Evolutionary conservation across 768 basidiomycete genomes (phyloP).

Genomic region (Crassisporium funariophilum): DNA sequence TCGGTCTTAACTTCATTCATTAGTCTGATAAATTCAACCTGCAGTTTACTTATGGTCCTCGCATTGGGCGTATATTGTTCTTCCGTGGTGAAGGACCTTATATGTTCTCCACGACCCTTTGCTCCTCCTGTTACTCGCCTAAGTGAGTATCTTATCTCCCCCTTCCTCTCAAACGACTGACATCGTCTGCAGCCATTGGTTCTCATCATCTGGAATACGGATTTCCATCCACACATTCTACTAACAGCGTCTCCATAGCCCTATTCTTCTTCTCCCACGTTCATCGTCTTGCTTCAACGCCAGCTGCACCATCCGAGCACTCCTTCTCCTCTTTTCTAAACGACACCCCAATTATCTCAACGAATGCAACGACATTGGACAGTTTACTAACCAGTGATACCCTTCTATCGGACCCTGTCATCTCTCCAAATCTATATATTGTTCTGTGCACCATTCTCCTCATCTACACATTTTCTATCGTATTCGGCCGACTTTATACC

Average conservation of each 20-base stretch:
- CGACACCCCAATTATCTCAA: conserved; percentile 2
- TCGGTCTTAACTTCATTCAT: not conserved
- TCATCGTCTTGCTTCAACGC: conserved; percentile 48
- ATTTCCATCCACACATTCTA: conserved; percentile 94
- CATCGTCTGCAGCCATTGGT: conserved; percentile 59
- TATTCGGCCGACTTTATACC: conserved; percentile 80
- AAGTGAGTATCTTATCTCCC: conserved; percentile 48
- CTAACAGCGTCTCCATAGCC: conserved; percentile 88
- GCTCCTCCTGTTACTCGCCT: conserved; percentile 90
- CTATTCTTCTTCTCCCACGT: conserved; percentile 71
- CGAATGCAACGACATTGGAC: conserved; percentile 6
- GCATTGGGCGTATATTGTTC: conserved; percentile 85
- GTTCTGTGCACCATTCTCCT: conserved; percentile 45
- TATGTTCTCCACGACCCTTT: conserved; percentile 89
- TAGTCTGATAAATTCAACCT: not conserved
- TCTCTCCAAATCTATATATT: conserved; percentile 50
- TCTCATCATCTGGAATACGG: conserved; percentile 89
- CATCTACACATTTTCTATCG: conserved; percentile 69
- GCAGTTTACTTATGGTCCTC: conserved; percentile 68
- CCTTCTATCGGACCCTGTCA: conserved; percentile 27
- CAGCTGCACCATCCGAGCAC: conserved; percentile 15
- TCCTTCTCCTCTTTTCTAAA: no score
- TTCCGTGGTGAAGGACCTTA: conserved; percentile 85
- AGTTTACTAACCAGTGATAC: conserved; percentile 7
- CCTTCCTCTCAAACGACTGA: conserved; percentile 1